These are phyloP conservation scores for Nepenthes alata DNA, from an alignment of 179 eudicot genomes.

Conservation along the genomic window DNA sequence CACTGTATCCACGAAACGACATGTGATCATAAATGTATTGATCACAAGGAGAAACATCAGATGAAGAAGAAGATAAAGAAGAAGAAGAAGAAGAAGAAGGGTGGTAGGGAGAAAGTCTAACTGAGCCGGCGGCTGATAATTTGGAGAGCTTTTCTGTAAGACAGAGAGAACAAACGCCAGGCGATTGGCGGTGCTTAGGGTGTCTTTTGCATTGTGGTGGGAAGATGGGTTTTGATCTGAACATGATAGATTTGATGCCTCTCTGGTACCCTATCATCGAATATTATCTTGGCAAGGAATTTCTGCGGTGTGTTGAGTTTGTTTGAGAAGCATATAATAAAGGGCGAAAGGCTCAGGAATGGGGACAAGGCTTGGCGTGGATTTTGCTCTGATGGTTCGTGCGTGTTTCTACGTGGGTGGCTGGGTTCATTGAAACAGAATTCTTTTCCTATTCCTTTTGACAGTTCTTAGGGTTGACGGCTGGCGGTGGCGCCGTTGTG, in stretches of 20 bases:
- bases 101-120: conserved; percentile 5
- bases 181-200: conserved; percentile 23
- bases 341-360: too few species aligned
- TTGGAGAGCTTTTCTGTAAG: conserved; percentile 18
- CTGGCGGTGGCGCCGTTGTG: too few species aligned
- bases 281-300: too few species aligned
- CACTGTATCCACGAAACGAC: not conserved
- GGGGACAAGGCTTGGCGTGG: too few species aligned
- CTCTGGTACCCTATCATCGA: too few species aligned
- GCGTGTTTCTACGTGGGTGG: too few species aligned
- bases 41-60: conserved; percentile 10
- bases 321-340: too few species aligned
- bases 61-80: conserved; percentile 7
- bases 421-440: too few species aligned
- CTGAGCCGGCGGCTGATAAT: not conserved
- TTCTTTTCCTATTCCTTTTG: too few species aligned
- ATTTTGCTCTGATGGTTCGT: too few species aligned
- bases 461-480: too few species aligned
- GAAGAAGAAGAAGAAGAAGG: conserved; percentile 15
- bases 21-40: conserved; percentile 1
- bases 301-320: too few species aligned
- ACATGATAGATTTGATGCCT: not conserved
- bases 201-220: conserved; percentile 20
- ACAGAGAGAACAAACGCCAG: conserved; percentile 23
- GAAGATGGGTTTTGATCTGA: not conserved